These are phyloP conservation scores for Cladophialophora exuberans DNA, from an alignment of 2,329 filamentous ascomycete species.

Conservation along the genomic window DNA sequence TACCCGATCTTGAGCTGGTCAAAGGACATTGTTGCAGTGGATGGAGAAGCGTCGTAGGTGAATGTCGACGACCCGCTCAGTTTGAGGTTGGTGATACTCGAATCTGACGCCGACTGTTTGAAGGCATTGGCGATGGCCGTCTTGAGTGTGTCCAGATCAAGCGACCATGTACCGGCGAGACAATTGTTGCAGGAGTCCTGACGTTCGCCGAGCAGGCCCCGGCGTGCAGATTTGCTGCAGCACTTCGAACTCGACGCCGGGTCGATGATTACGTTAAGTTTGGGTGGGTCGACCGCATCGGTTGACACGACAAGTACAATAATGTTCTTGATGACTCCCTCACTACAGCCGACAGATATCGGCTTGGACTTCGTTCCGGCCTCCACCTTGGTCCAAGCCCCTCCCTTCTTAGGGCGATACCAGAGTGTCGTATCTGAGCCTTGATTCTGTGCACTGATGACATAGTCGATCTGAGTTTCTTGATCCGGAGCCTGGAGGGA, in stretches of 20 bases:
- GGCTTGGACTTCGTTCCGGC: not conserved
- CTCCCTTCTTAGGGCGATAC: not conserved
- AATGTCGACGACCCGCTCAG: not conserved
- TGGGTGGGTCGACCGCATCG: not conserved
- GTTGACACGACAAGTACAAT: not conserved
- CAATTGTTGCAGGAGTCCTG: not conserved
- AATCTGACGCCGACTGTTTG: no score
- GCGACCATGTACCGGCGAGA: not conserved
- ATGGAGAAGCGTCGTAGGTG: not conserved
- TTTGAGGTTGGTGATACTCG: not conserved
- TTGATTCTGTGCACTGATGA: not conserved
- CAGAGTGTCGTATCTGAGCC: not conserved
- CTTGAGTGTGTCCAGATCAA: not conserved
- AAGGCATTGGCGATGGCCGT: not conserved
- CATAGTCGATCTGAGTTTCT: not conserved
- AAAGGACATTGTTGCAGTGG: not conserved
- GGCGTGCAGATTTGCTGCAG: not conserved
- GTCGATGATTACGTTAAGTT: not conserved
- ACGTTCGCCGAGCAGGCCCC: not conserved
- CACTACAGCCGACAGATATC: not conserved
- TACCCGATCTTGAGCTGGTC: not conserved
- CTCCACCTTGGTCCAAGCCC: not conserved
- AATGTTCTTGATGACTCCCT: not conserved
- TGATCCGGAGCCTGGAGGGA: not conserved
- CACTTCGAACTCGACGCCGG: not conserved